Evolutionary conservation across 2,329 filamentous ascomycete species (phyloP), one percentile per base, ranked within the genome.

Genomic region (Trichophyton verrucosum): DNA sequence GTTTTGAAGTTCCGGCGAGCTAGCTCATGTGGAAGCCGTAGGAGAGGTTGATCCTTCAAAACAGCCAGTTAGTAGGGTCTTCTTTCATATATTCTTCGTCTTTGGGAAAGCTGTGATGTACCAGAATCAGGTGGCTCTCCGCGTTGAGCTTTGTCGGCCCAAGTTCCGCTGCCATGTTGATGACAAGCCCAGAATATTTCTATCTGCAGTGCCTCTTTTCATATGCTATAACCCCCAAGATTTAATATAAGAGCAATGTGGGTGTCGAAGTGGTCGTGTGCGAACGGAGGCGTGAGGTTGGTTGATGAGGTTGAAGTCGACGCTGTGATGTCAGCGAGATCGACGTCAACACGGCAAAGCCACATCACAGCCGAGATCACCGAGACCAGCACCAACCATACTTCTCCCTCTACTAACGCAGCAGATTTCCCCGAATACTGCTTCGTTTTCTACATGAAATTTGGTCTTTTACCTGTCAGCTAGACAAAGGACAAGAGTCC

Each of bases 1-100:
- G 86, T 85, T 69, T 95, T 94, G 76, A 97, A 95, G 76, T 95
- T 97, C 73, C 94, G 92, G 61, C 91, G 87, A 22, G 95, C 86
- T 61, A 96, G 87, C 72, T 97, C 94, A 75, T 92, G 87, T 17
- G 94, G 94, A 22, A 97, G 84, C 38, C 91, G 90, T 66, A 99
- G 85, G 66, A 97, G 87, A 3, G 92, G 88, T 82, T 97, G 92
- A 71, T 99, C 94, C 91, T 92, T 51, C 30, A 55, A 57, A 55
- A 36, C 46, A 27, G 38, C 53, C 44, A 58, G 46, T 49, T 11
- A 36, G 42, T 38, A 38, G 20, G 38, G 17, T 6, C 15, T 15
- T 36, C 9, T 47, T 40, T 44, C 5, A 15, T 38, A 17, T 20
- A n/a, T 17, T 22, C 17, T 13, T 57, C 13, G 27, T 11, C 57